phyloP scores from a whole-genome alignment of 768 basidiomycete genomes.

The Trametes cingulata region DNA sequence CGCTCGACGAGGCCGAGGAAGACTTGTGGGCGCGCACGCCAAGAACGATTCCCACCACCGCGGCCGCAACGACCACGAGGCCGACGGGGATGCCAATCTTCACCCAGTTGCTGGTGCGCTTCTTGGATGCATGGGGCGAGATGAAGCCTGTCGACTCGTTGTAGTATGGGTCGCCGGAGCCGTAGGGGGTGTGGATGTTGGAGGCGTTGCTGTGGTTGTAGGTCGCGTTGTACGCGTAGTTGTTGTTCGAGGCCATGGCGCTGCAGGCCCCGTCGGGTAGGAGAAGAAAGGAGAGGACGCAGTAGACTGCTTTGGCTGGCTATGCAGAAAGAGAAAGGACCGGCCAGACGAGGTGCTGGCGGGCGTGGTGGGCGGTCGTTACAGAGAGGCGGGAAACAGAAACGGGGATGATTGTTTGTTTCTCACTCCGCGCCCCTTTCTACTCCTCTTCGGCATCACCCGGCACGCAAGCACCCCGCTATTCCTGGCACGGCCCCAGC shows the following conservation, averaged over 20 bases:
- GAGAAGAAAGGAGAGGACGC: conserved; percentile 26
- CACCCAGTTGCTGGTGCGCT: conserved; percentile 66
- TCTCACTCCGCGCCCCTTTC: conserved; percentile 2
- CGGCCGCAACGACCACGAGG: conserved; percentile 62
- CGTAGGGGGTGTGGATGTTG: conserved; percentile 43
- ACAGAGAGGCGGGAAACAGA: conserved; percentile 6
- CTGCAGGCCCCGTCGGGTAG: conserved; percentile 17
- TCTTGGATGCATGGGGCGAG: conserved; percentile 49
- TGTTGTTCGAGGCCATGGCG: conserved; percentile 43
- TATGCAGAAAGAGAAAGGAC: conserved; percentile 6
- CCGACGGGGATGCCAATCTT: conserved; percentile 72
- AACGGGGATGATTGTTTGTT: conserved; percentile 4
- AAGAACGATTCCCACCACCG: conserved; percentile 77
- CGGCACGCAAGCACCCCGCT: neutral
- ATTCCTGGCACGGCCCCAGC: neutral
- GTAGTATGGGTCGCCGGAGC: conserved; percentile 69
- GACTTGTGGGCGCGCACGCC: conserved; percentile 57
- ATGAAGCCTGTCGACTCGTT: conserved; percentile 71
- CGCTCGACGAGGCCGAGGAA: conserved; percentile 25
- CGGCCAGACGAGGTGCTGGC: conserved; percentile 10
- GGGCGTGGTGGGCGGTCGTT: conserved; percentile 19
- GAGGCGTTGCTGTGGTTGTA: conserved; percentile 24
- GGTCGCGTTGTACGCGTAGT: conserved; percentile 32
- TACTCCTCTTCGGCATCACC: conserved; percentile 11
- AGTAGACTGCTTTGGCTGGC: conserved; percentile 17